phyloP scores from a whole-genome alignment of 768 basidiomycete species.

The Rhodotorula graminis region DNA sequence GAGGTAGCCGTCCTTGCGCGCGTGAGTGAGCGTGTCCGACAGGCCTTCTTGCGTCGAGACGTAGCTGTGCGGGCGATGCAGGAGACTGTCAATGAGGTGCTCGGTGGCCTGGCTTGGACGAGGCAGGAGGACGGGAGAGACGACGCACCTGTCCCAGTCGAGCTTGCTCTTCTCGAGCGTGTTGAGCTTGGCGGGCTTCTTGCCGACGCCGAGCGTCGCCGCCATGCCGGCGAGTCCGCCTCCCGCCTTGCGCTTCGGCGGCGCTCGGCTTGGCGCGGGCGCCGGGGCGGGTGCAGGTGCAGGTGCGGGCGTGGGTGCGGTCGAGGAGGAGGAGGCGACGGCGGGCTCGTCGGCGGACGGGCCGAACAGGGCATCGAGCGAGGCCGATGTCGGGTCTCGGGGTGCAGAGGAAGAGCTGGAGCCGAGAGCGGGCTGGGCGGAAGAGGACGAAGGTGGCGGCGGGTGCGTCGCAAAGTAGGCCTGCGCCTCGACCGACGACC shows the following conservation, averaged over 20 bases:
- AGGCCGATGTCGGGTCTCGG: neutral
- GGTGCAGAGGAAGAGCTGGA: constrained; percentile 3
- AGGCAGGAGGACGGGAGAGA: neutral
- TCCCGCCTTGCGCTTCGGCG: constrained; percentile 49
- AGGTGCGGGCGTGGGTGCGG: constrained; percentile 25
- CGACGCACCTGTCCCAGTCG: constrained; percentile 58
- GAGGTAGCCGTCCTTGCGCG: constrained; percentile 71
- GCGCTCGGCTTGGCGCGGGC: constrained; percentile 40
- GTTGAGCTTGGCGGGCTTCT: constrained; percentile 68
- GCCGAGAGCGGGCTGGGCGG: neutral
- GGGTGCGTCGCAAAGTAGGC: constrained; percentile 57
- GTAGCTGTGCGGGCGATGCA: constrained; percentile 10
- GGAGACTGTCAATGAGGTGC: neutral
- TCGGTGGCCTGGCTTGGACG: too few species aligned
- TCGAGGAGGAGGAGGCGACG: neutral
- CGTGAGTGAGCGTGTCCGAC: constrained; percentile 68
- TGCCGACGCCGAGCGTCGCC: constrained; percentile 28
- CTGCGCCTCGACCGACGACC: constrained; percentile 67
- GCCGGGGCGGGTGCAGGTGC: constrained; percentile 4
- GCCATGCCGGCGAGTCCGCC: constrained; percentile 65
- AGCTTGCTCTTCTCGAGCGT: constrained; percentile 80
- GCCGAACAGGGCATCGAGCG: constrained; percentile 31
- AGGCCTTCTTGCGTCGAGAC: constrained; percentile 46
- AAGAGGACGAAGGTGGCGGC: too few species aligned
- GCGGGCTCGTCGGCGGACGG: neutral